Base-by-base conservation (phyloP, 805 yeast species). In the Torulaspora microellipsoides region DNA sequence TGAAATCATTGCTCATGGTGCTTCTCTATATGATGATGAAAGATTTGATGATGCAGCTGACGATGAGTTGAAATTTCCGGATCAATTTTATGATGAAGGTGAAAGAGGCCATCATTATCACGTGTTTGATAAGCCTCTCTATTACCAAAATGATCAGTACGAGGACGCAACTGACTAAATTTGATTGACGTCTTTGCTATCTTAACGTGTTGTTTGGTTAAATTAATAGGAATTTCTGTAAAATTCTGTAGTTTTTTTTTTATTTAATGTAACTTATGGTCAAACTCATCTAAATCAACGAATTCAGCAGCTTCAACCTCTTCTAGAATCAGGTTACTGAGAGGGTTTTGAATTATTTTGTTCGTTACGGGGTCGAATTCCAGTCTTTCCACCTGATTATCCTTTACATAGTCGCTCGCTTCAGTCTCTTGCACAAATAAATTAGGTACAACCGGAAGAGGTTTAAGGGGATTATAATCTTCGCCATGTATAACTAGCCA, bases 101-200 rank as follows among this genome's bases (percentile, higher is more conserved):
- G 90, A 89, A 17, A 78, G 96, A 52, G 98, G 91, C 1, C 99
- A 93, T 64, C 73, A 79, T 51, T 93, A 84, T 72, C 98, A 93
- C 64, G 99, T 93, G 0, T 89, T 93, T 65, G 93, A 88, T 52
- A 93, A 85, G 64, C 99, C 99, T 3, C 76, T 95, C 51, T 90
- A 90, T 60, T 88, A 77, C 25, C 25, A 20, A 20, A 20, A 5
- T 20, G 25, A 20, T 20, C 25, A 20, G 25, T 20, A 5, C 7
- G 25, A 20, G 25, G 25, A 20, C 8, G 25, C 25, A 20, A 20
- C 25, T 6, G 25, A 20, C 25, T 20, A 20, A 20, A 8, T 20
- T 20, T 5, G 25, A n/a, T 20, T 20, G 25, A 20, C 7, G 25
- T 7, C 25, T 20, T 20, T 20, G 25, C 25, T 20, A 20, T 20